phyloP scores from a whole-genome alignment of 139 green algal species.

The Chlamydomonas sp. region DNA sequence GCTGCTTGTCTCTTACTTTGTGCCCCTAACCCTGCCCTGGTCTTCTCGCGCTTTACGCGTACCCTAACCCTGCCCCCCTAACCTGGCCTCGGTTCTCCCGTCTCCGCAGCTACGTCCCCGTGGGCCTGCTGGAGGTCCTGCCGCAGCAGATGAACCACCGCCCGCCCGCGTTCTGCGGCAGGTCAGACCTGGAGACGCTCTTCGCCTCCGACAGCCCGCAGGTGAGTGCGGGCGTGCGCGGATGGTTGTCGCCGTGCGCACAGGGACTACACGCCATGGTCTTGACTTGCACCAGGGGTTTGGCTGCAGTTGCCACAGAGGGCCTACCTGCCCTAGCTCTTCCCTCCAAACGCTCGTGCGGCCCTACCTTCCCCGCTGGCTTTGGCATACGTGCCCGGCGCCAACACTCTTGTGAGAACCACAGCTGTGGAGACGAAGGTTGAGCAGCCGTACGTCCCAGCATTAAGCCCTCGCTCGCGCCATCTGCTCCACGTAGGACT shows the following conservation, averaged over 20 bases:
- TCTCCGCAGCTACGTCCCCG: slow-evolving; percentile 89
- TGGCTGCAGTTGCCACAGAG: not conserved
- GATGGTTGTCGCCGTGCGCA: too few species aligned
- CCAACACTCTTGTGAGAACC: too few species aligned
- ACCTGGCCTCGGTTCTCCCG: not conserved
- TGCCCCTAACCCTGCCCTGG: too few species aligned
- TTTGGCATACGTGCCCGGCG: too few species aligned
- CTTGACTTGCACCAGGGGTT: not conserved
- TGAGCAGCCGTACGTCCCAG: too few species aligned
- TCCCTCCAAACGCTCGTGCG: not conserved
- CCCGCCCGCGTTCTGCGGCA: slow-evolving; percentile 68
- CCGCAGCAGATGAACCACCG: slow-evolving; percentile 84
- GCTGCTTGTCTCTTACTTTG: too few species aligned
- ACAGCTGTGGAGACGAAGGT: too few species aligned
- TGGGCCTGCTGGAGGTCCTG: slow-evolving; percentile 90
- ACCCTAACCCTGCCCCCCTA: not conserved
- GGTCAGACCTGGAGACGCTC: slow-evolving; percentile 91
- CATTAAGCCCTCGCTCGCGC: not conserved
- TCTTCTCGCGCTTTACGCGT: not conserved
- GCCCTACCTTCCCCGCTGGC: not conserved
- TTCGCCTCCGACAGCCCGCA: slow-evolving; percentile 70
- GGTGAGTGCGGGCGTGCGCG: not conserved
- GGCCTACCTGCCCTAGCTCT: not conserved
- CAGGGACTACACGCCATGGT: not conserved
- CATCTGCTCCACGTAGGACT: slow-evolving; percentile 56